Evolutionary conservation across 1,139 yeast genomes (phyloP).

Genomic region (Scheffersomyces illinoinensis): DNA sequence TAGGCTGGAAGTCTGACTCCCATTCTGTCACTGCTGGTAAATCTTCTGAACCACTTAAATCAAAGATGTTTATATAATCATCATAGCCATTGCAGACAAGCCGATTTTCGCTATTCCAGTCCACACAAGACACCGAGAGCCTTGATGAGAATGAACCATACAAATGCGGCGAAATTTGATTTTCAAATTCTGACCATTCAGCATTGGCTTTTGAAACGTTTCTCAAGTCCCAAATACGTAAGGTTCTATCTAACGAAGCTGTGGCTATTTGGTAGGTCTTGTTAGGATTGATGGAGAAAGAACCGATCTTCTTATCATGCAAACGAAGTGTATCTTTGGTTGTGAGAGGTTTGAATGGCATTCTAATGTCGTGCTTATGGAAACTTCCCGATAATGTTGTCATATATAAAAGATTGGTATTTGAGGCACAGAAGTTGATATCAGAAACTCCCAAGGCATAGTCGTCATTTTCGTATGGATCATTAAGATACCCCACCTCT

Average conservation of each 20-base stretch:
- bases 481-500: constrained; percentile 57
- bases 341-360: constrained; percentile 31
- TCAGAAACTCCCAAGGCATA: constrained; percentile 60
- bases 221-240: constrained; percentile 86
- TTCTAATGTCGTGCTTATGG: constrained; percentile 66
- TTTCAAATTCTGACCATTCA: constrained; percentile 38
- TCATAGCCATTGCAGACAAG: constrained; percentile 93
- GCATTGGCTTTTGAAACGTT: constrained; percentile 41
- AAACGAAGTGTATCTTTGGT: constrained; percentile 49
- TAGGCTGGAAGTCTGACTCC: constrained; percentile 22
- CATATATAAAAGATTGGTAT: constrained; percentile 57
- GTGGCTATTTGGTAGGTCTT: constrained; percentile 65
- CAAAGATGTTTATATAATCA: constrained; percentile 66
- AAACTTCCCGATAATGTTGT: constrained; percentile 82
- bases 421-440: constrained; percentile 51
- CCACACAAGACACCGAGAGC: constrained; percentile 80
- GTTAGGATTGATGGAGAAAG: constrained; percentile 76
- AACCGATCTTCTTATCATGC: constrained; percentile 90
- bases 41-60: constrained; percentile 21
- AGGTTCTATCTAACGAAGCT: constrained; percentile 81
- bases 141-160: constrained; percentile 71
- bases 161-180: constrained; percentile 47
- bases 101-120: constrained; percentile 76
- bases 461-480: constrained; percentile 42
- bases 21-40: constrained; percentile 26